A percentile compares a stretch with the other conserved stretches of the same genome.
Evolutionary conservation across 2,329 filamentous ascomycete genomes (phyloP).

Genomic region (Metarhizium sp.): DNA sequence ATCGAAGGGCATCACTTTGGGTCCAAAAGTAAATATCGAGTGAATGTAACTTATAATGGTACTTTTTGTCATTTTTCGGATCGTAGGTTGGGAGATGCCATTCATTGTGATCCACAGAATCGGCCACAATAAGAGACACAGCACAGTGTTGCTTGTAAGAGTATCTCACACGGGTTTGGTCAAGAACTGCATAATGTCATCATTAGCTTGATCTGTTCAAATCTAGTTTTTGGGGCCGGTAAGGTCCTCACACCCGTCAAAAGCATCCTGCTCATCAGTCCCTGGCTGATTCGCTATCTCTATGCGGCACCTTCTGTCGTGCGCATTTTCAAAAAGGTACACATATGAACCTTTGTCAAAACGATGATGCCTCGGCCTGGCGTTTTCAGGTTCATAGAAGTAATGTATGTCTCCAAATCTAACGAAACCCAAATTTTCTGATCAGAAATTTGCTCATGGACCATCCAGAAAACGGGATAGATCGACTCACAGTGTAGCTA

Average conservation of each 20-base stretch:
- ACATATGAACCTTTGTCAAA: slow-evolving; percentile 75
- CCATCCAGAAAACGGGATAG: not conserved
- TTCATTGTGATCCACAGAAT: slow-evolving; percentile 42
- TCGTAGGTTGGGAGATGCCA: slow-evolving; percentile 72
- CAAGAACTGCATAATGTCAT: slow-evolving; percentile 43
- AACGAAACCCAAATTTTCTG: not conserved
- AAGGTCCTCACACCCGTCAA: slow-evolving; percentile 57
- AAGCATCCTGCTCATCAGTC: slow-evolving; percentile 68
- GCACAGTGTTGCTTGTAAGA: slow-evolving; percentile 66
- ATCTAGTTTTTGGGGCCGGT: not conserved
- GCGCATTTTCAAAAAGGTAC: slow-evolving; percentile 68
- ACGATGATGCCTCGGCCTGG: slow-evolving; percentile 64
- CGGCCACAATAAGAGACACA: slow-evolving; percentile 57
- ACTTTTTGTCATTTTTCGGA: slow-evolving; percentile 64
- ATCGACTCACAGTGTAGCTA: slow-evolving; percentile 38
- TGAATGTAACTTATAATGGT: slow-evolving; percentile 68
- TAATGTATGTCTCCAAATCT: slow-evolving; percentile 72
- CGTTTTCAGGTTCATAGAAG: slow-evolving; percentile 59
- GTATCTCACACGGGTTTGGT: slow-evolving; percentile 55
- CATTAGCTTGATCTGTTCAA: slow-evolving; percentile 7
- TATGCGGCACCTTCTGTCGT: slow-evolving; percentile 56
- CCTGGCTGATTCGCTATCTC: slow-evolving; percentile 70
- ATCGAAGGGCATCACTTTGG: slow-evolving; percentile 58
- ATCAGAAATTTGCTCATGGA: not conserved
- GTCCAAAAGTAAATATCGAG: slow-evolving; percentile 77